Evolutionary conservation across 805 yeast genomes (phyloP).

Genomic region (Metschnikowia picachoensis): DNA sequence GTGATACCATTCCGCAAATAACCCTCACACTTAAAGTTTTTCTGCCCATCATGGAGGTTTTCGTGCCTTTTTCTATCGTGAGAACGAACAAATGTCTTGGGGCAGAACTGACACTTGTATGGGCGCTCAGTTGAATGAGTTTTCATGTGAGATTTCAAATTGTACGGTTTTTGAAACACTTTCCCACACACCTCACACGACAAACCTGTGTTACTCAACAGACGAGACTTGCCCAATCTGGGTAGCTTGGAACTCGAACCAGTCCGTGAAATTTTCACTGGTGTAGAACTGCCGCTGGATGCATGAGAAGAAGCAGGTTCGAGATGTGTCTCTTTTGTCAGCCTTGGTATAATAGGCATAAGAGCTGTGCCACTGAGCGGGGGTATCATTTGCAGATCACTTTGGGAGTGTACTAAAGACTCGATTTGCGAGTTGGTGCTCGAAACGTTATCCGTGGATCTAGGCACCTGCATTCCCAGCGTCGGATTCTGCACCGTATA

Average conservation of each 20-base stretch:
- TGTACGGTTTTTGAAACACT: conserved; percentile 46
- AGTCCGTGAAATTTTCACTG: too few relatives aligned
- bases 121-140: conserved; percentile 68
- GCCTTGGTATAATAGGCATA: not conserved
- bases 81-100: conserved; percentile 68
- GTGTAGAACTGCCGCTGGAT: too few relatives aligned
- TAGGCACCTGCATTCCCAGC: conserved; percentile 2
- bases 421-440: too few relatives aligned
- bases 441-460: not conserved
- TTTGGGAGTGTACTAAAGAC: too few relatives aligned
- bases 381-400: not conserved
- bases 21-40: conserved; percentile 67
- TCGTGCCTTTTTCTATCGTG: conserved; percentile 79
- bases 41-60: conserved; percentile 67
- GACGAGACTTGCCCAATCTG: conserved; percentile 24
- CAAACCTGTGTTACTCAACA: not conserved
- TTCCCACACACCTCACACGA: conserved; percentile 42
- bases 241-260: conserved; percentile 10
- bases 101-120: conserved; percentile 59
- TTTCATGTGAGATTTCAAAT: conserved; percentile 47
- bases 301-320: not conserved
- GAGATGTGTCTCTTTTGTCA: not conserved
- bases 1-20: conserved; percentile 51
- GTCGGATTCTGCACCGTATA: not conserved
- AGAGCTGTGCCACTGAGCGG: not conserved